A percentile compares a stretch with the other conserved stretches of the same genome.
Conservation (phyloP, 768 basidiomycete species). For the Lentinula edodes region DNA sequence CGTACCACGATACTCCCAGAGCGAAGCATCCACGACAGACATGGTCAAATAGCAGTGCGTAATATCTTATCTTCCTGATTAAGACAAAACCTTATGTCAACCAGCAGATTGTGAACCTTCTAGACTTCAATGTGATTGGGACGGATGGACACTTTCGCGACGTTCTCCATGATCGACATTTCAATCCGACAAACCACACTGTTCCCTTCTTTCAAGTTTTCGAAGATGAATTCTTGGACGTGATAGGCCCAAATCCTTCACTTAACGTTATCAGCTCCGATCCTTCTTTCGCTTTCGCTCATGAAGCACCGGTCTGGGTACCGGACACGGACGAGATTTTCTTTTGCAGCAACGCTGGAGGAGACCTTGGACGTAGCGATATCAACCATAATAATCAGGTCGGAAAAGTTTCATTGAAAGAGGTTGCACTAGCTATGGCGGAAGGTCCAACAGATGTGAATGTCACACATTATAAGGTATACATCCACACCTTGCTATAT, state of each 20-base stretch:
- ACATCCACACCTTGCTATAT: background rate
- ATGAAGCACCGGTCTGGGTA: slow-evolving; percentile 53
- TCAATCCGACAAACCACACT: slow-evolving; percentile 41
- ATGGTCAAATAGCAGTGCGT: background rate
- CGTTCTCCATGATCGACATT: slow-evolving; percentile 29
- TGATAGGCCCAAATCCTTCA: slow-evolving; percentile 40
- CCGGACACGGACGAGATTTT: slow-evolving; percentile 46
- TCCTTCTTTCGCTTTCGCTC: slow-evolving; percentile 44
- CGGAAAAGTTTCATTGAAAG: slow-evolving; percentile 34
- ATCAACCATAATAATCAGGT: slow-evolving; percentile 39
- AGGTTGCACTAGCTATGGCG: slow-evolving; percentile 31
- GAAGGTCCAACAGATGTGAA: slow-evolving; percentile 8
- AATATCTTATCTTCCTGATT: background rate
- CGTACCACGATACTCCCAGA: background rate
- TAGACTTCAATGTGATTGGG: slow-evolving; percentile 12
- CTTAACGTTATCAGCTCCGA: slow-evolving; percentile 39
- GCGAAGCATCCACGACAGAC: background rate
- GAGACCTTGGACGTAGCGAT: slow-evolving; percentile 37
- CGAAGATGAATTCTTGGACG: slow-evolving; percentile 36
- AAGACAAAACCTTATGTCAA: background rate
- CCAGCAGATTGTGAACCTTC: slow-evolving; percentile 10
- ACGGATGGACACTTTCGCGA: slow-evolving; percentile 14
- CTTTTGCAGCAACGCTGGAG: slow-evolving; percentile 39
- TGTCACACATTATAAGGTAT: slow-evolving; percentile 10
- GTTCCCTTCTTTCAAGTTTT: slow-evolving; percentile 49